A percentile compares a stretch with the other conserved stretches of the same genome.
phyloP scores from a whole-genome alignment of 2,329 filamentous ascomycete species.

The Pyrenochaeta sp. region DNA sequence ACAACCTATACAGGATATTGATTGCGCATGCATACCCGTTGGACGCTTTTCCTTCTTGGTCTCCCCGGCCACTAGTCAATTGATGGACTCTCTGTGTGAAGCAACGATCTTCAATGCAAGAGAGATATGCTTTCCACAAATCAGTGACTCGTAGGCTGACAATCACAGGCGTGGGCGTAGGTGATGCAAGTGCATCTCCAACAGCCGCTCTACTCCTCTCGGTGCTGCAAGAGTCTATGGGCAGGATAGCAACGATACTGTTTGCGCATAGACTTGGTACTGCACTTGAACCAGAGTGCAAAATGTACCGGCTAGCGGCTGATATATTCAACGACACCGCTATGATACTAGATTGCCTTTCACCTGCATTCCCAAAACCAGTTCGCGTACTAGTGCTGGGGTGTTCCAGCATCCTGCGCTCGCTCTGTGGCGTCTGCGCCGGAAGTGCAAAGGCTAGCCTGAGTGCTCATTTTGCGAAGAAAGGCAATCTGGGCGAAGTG shows the following conservation, averaged over 20 bases:
- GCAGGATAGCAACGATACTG: slow-evolving; percentile 82
- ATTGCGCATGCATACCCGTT: background rate
- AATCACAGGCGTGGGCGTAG: slow-evolving; percentile 75
- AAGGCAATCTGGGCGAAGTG: slow-evolving; percentile 88
- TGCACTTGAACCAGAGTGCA: slow-evolving; percentile 88
- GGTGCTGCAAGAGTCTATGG: slow-evolving; percentile 82
- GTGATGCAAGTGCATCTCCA: slow-evolving; percentile 79
- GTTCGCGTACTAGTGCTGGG: slow-evolving; percentile 67
- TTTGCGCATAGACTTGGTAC: slow-evolving; percentile 86
- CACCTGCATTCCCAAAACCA: slow-evolving; percentile 73
- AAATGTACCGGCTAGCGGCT: slow-evolving; percentile 85
- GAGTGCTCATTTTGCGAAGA: slow-evolving; percentile 88
- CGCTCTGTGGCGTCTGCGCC: slow-evolving; percentile 87
- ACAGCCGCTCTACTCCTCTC: slow-evolving; percentile 84
- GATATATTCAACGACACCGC: slow-evolving; percentile 89
- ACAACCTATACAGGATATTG: background rate
- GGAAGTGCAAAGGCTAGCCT: slow-evolving; percentile 90
- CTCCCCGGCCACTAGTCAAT: background rate
- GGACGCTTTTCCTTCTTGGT: background rate
- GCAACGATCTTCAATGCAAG: background rate
- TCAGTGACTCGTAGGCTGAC: slow-evolving; percentile 8
- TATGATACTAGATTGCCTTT: slow-evolving; percentile 85
- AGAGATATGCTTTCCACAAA: background rate
- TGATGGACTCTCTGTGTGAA: background rate
- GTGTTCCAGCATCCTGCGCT: slow-evolving; percentile 67